Evolutionary conservation across 768 basidiomycete species (phyloP).

Genomic region (Termitomyces sp.): DNA sequence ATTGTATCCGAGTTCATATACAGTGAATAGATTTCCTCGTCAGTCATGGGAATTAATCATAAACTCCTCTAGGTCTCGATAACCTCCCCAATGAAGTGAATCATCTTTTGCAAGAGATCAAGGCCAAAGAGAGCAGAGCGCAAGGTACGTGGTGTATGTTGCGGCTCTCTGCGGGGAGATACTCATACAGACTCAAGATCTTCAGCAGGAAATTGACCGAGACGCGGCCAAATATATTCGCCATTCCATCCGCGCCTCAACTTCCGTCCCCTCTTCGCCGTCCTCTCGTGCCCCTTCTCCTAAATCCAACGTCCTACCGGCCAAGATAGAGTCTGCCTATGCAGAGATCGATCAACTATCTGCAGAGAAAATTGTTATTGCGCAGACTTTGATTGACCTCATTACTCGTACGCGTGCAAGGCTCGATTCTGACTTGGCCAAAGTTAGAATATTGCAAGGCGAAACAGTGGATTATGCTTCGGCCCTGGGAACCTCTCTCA

Average conservation of each 20-base stretch:
- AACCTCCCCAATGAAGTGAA: slow-evolving; percentile 49
- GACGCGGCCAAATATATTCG: slow-evolving; percentile 46
- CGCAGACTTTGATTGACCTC: slow-evolving; percentile 43
- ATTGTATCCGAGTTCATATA: slow-evolving; percentile 53
- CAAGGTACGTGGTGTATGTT: slow-evolving; percentile 29
- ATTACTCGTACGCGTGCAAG: slow-evolving; percentile 40
- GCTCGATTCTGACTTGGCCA: slow-evolving; percentile 44
- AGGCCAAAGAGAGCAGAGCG: slow-evolving; percentile 34
- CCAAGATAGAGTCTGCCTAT: slow-evolving; percentile 39
- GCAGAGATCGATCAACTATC: slow-evolving; percentile 39
- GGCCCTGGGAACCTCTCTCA: slow-evolving; percentile 11
- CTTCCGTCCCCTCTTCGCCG: slow-evolving; percentile 20
- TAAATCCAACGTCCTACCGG: slow-evolving; percentile 30
- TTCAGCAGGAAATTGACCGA: slow-evolving; percentile 45
- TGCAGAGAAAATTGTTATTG: slow-evolving; percentile 39
- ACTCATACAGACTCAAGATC: slow-evolving; percentile 23
- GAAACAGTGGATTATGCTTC: slow-evolving; percentile 30
- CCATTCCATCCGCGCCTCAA: slow-evolving; percentile 30
- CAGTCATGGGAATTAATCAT: neutral
- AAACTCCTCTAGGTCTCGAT: slow-evolving; percentile 35
- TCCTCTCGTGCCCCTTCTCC: slow-evolving; percentile 30
- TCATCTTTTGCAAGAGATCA: slow-evolving; percentile 48
- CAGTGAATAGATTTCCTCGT: slow-evolving; percentile 25
- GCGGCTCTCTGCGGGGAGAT: neutral
- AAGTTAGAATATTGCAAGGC: slow-evolving; percentile 42